Evolutionary conservation across 768 basidiomycete species (phyloP), one percentile per base, ranked within the genome.

Genomic region (Rhodosporidiobolus sp.): DNA sequence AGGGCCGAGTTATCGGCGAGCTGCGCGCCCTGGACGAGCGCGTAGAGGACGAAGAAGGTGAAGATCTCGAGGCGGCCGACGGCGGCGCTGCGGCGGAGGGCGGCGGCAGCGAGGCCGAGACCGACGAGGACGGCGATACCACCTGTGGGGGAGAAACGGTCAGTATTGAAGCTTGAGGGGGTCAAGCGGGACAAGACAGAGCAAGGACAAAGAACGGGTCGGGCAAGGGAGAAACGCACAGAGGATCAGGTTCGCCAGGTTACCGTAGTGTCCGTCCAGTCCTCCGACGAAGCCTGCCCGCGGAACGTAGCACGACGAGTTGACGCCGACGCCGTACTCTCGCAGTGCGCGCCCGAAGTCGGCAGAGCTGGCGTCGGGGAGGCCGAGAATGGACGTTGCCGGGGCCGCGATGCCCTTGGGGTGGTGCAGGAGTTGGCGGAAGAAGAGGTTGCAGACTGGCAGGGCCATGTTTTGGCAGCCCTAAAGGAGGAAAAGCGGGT

Each of bases 361-460:
- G 80, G 67, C 55, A 83, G 86, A 64, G 69, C 79, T 34, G 1
- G 54, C 49, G 26, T 63, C 66, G 32, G 73, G 74, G 50, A 73
- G 65, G 14, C 67, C 67, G 30, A 69, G 63, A 48, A 78, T 45
- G 26, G 63, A 28, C 49, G 69, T 48, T 3, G 75, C 75, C 16
- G 70, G 72, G 8, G 66, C 67, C 46, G 69, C 45, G 50, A 65
- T 50, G 60, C 68, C 30, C 53, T 58, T 38, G 30, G 76, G 76
- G 57, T 74, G 62, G 26, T 78, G 53, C 57, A 80, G 76, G 30
- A 92, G 88, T 84, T 95, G 92, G 70, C 86, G 86, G 83, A 93
- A 93, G 83, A 95, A 94, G 77, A 96, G 88, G 80, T 96, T 96
- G 83, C 94, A 97, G 87, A 91, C 90, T 0, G 94, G 87, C 79